These are phyloP conservation scores for Boeremia lycopersici DNA, from an alignment of 2,329 filamentous ascomycete species.

Conservation along the genomic window DNA sequence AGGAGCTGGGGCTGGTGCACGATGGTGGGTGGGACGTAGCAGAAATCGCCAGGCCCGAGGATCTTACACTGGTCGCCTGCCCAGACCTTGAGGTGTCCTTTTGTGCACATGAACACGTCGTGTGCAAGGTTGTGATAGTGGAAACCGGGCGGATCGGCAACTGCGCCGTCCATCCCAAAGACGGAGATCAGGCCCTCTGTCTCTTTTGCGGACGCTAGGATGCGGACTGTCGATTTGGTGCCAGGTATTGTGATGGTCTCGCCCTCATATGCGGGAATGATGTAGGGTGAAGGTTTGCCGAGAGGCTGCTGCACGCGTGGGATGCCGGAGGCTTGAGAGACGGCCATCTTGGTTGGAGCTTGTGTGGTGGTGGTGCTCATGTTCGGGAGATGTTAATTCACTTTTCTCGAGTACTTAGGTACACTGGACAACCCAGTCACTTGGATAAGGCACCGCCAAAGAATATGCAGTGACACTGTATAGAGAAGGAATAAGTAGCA, in stretches of 20 bases:
- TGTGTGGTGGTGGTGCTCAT: slow-evolving; percentile 6
- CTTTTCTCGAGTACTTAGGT: too few relatives aligned
- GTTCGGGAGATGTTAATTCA: background rate
- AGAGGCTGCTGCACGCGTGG: slow-evolving; percentile 16
- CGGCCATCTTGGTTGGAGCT: slow-evolving; percentile 3
- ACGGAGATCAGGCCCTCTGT: slow-evolving; percentile 25
- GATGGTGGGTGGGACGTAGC: slow-evolving; percentile 24
- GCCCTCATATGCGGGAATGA: slow-evolving; percentile 25
- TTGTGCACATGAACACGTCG: slow-evolving; percentile 31
- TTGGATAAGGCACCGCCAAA: too few relatives aligned
- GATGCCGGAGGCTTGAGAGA: slow-evolving; percentile 1
- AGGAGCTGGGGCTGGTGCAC: slow-evolving; percentile 26
- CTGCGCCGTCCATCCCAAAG: slow-evolving; percentile 24
- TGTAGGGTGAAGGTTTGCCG: slow-evolving; percentile 20
- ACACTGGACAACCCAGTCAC: too few relatives aligned
- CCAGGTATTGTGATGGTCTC: slow-evolving; percentile 24
- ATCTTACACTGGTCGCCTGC: slow-evolving; percentile 24
- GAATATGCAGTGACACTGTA: too few relatives aligned
- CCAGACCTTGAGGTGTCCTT: slow-evolving; percentile 25
- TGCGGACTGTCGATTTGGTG: slow-evolving; percentile 24
- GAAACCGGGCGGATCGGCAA: slow-evolving; percentile 26
- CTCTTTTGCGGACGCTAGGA: slow-evolving; percentile 23
- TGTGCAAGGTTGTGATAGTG: slow-evolving; percentile 29
- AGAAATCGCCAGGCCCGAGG: slow-evolving; percentile 26
- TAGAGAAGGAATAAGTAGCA: too few relatives aligned